Percentiles rank a stretch among this genome's conserved stretches.
These are phyloP conservation scores for Rosa chinensis DNA, from an alignment of 306 rosid species.

Conservation along the genomic window DNA sequence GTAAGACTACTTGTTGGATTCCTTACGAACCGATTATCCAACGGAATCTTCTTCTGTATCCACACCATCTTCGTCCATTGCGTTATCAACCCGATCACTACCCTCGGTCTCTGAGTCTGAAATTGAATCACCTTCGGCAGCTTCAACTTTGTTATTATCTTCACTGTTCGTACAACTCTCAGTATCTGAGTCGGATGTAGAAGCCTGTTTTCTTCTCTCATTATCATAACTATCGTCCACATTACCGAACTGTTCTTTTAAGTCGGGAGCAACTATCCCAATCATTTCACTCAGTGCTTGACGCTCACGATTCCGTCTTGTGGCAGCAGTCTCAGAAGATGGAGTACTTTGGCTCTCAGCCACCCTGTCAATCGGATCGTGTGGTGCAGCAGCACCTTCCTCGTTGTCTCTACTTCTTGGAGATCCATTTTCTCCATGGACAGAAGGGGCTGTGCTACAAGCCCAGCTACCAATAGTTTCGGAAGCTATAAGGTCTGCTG, in stretches of 20 bases:
- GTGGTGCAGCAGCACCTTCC: slow-evolving; percentile 48
- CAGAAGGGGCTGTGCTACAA: slow-evolving; percentile 78
- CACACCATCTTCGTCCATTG: slow-evolving; percentile 70
- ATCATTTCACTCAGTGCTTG: slow-evolving; percentile 81
- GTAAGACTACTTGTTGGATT: neutral
- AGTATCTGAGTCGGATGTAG: slow-evolving; percentile 52
- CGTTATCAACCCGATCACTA: slow-evolving; percentile 44
- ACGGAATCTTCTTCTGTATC: slow-evolving; percentile 62
- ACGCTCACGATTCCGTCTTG: slow-evolving; percentile 47
- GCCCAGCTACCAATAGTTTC: slow-evolving; percentile 97
- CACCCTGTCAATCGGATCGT: slow-evolving; percentile 47
- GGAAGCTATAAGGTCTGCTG: slow-evolving; percentile 80
- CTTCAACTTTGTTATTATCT: slow-evolving; percentile 27
- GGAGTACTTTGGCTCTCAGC: slow-evolving; percentile 65
- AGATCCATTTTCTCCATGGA: slow-evolving; percentile 69
- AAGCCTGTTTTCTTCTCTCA: slow-evolving; percentile 29
- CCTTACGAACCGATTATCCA: slow-evolving; percentile 24
- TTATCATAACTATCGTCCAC: slow-evolving; percentile 35
- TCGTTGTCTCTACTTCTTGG: slow-evolving; percentile 47
- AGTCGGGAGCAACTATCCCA: slow-evolving; percentile 84
- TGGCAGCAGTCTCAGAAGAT: slow-evolving; percentile 34
- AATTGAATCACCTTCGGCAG: slow-evolving; percentile 38
- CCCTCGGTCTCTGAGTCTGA: slow-evolving; percentile 75
- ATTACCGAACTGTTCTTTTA: slow-evolving; percentile 61
- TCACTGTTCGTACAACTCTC: slow-evolving; percentile 50